Evolutionary conservation across 805 yeast genomes (phyloP).

Genomic region (Ascoidea asiatica): DNA sequence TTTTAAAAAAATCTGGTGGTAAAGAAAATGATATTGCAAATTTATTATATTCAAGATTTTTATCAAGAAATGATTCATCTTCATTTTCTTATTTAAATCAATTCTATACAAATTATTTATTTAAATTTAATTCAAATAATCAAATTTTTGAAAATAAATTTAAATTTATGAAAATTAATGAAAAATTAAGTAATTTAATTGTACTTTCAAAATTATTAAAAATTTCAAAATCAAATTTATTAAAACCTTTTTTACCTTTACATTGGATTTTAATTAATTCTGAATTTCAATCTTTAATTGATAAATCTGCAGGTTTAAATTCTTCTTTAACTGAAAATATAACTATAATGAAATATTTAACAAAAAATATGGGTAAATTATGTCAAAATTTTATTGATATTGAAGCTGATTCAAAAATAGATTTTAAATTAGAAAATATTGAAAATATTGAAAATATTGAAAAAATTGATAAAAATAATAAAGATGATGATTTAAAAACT

Average conservation of each 20-base stretch:
- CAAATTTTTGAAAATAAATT: background rate
- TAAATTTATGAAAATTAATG: background rate
- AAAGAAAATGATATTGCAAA: slow-evolving; percentile 41
- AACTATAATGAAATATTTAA: too few relatives aligned
- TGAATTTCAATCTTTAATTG: background rate
- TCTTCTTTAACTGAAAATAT: background rate
- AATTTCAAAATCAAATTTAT: background rate
- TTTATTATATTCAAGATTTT: slow-evolving; percentile 33
- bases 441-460: slow-evolving; percentile 9
- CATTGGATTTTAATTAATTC: background rate
- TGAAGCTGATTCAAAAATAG: slow-evolving; percentile 13
- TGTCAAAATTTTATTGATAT: background rate
- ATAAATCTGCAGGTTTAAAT: too few relatives aligned
- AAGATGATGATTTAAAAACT: too few relatives aligned
- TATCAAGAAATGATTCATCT: slow-evolving; percentile 32
- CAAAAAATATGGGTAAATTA: background rate
- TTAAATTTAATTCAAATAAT: background rate
- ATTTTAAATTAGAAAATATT: slow-evolving; percentile 8
- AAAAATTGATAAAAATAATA: slow-evolving; percentile 7
- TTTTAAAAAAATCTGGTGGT: slow-evolving; percentile 31
- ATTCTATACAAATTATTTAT: slow-evolving; percentile 17
- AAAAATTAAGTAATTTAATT: slow-evolving; percentile 2
- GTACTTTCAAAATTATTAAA: slow-evolving; percentile 5
- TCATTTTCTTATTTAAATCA: slow-evolving; percentile 14
- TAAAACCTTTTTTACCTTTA: background rate